Base-by-base conservation (phyloP, 805 yeast species). In the Lipomyces mesembrius region DNA sequence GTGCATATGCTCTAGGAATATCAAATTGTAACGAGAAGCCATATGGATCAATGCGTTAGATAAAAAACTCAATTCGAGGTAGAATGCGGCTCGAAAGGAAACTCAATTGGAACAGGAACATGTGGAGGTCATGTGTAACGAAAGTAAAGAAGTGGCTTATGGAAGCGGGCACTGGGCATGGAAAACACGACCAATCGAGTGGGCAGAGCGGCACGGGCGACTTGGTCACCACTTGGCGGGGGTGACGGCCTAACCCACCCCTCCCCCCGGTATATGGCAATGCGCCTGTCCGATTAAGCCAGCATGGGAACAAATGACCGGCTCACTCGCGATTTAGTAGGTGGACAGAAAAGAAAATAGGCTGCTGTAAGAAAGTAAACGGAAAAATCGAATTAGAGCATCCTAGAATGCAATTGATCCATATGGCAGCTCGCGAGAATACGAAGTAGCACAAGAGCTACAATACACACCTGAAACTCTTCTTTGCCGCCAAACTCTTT, bases 401-500 rank as follows among this genome's bases (percentile, higher is more conserved):
- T 17, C 9, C 22, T 43, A n/a, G 49, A 43, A 43, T 43, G 49
- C 49, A 17, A 43, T 17, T 43, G 49, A 43, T 43, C 49, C 49
- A 43, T 43, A 43, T 43, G 49, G 22, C 49, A 17, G 49, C 22
- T n/a, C 11, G 49, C 49, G 20, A 43, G 49, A 43, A n/a, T 43
- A n/a, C 6, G 49, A 8, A n/a, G 7, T 17, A 43, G 22, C 49
- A 43, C 20, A 6, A 2, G 20, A n/a, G 20, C 49, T n/a, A 43
- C 20, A 43, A 6, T 8, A 43, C 70, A 29, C 57, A 70, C 73
- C 69, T 72, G 74, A 73, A 92, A 89, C 35, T 82, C 86, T 8
- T 84, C 88, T 59, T 80, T 81, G 61, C 83, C 78, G 17, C 73
- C 68, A 68, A 85, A 82, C 71, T 84, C 86, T 70, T 79, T 78